Evolutionary conservation across 192 early-diverging fungal species (phyloP), one percentile per base, ranked within the genome.

Genomic region (Gorgonomyces haynaldii): DNA sequence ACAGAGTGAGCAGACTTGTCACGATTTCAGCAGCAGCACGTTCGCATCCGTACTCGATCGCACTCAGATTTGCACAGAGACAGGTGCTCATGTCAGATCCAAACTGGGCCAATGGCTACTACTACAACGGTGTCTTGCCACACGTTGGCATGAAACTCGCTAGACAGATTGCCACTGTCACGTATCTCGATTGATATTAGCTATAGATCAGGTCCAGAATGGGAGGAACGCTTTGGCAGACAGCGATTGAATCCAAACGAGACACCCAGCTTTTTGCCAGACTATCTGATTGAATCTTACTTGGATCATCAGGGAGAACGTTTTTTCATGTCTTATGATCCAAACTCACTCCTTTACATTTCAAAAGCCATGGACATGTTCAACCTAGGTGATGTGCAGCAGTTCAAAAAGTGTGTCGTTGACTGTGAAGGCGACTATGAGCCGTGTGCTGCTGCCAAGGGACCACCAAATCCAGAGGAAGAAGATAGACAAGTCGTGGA

Each of bases 311-410:
- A 79, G 69, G 91, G 93, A 42, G 91, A 97, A 57, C 67, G 81
- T 23, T 97, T 90, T 60, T 91, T 86, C 48, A 52, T 88, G 48
- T 78, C 88, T 62, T 98, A 94, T 64, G 94, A 96, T 58, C 71
- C 91, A 34, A 94, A 94, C 55, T 92, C 89, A 4, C 64, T 92
- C 13, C 54, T 98, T 10, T 97, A 94, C 55, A 77, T 97, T 16
- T 91, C 88, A 42, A 93, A 95, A 58, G 74, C 94, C 31, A 97
- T 98, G 94, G 94, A 98, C 51, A 77, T 98, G 81, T 98, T 98
- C 72, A 91, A 98, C 58, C 84, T 98, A 66, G 37, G 41, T 26
- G 32, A 66, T 15, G 34, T 37, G 3, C 44, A 37, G 8, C 8
- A 19, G 12, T 30, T 38, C 13, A 50, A 43, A 24, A 7, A 26